Evolutionary conservation across 2,329 filamentous ascomycete genomes (phyloP), one percentile per base, ranked within the genome.

Genomic region (Calonectria ilicicola): DNA sequence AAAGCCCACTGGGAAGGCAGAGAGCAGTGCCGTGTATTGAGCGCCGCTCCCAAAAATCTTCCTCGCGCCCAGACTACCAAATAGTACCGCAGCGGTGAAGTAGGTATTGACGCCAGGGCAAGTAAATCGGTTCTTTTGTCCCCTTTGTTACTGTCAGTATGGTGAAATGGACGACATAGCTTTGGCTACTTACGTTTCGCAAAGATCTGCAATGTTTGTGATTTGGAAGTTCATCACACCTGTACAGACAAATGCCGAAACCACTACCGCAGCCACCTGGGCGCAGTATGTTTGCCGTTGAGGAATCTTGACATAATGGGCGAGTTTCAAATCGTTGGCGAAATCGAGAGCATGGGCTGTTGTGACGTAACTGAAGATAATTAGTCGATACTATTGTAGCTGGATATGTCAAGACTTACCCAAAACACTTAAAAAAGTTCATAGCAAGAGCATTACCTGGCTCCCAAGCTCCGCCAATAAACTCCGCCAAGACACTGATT

Each of bases 371-470:
- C 58, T 63, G 26, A 7, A 3, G 4, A 21, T 7, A 3, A 32
- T 63, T 9, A 63, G 58, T 7, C 15, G 12, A 14, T 23, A n/a
- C 7, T 21, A n/a, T 14, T 21, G 1, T 9, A 21, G 1, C 2
- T 12, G 7, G 8, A 8, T 3, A 21, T 21, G 23, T 15, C 7
- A 1, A 5, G 29, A 10, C 58, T 46, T 63, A 84, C n/a, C 80
- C 84, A 35, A 83, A 86, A 1, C 83, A 81, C 77, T 88, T 88
- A 79, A 88, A 87, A 75, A 84, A 87, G 81, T 85, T 87, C 82
- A 87, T 87, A 49, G 84, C 85, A 15, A 88, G 73, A 0, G 86
- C 85, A 67, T 87, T 87, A 3, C 86, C 86, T 0, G 83, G 79
- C 3, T 84, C 81, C 76, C 83, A 84, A 0, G 83, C 81, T 14